Percentiles rank a stretch among this genome's conserved stretches.
These are phyloP conservation scores for Sporothrix phasma DNA, from an alignment of 2,329 filamentous ascomycete genomes.

Conservation along the genomic window DNA sequence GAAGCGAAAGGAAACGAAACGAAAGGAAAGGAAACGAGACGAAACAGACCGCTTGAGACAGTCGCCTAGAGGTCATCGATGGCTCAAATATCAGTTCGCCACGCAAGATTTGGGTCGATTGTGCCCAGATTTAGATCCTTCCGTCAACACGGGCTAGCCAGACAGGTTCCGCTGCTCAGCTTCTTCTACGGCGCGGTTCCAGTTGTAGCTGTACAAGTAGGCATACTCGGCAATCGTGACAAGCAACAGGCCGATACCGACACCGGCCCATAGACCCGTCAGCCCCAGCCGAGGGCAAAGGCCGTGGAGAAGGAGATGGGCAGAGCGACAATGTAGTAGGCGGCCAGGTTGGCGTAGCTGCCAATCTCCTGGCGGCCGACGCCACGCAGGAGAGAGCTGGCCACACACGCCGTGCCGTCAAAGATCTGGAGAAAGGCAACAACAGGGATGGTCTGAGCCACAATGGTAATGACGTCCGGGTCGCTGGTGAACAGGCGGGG, in stretches of 20 bases:
- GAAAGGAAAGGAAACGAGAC: neutral
- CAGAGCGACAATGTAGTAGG: slow-evolving; percentile 79
- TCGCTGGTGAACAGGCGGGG: slow-evolving; percentile 72
- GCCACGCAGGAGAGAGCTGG: slow-evolving; percentile 76
- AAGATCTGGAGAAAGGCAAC: slow-evolving; percentile 86
- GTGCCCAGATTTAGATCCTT: no score
- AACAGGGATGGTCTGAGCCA: slow-evolving; percentile 62
- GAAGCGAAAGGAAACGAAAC: neutral
- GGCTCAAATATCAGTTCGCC: no score
- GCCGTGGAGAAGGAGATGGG: slow-evolving; percentile 71
- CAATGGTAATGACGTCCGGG: slow-evolving; percentile 55
- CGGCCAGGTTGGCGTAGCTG: slow-evolving; percentile 76
- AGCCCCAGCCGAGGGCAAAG: slow-evolving; percentile 70
- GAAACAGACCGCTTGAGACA: neutral
- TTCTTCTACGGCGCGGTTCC: slow-evolving; percentile 43
- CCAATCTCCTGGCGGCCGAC: slow-evolving; percentile 83
- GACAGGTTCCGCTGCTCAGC: slow-evolving; percentile 39
- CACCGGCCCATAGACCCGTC: slow-evolving; percentile 70
- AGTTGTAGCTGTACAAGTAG: slow-evolving; percentile 43
- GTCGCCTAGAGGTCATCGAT: no score
- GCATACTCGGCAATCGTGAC: slow-evolving; percentile 44
- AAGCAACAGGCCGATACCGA: slow-evolving; percentile 60
- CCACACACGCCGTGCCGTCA: slow-evolving; percentile 68
- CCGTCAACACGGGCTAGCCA: slow-evolving; percentile 16
- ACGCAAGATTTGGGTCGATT: no score